Conservation (phyloP, 2,329 filamentous ascomycete genomes). For the Sporothrix humicola region DNA sequence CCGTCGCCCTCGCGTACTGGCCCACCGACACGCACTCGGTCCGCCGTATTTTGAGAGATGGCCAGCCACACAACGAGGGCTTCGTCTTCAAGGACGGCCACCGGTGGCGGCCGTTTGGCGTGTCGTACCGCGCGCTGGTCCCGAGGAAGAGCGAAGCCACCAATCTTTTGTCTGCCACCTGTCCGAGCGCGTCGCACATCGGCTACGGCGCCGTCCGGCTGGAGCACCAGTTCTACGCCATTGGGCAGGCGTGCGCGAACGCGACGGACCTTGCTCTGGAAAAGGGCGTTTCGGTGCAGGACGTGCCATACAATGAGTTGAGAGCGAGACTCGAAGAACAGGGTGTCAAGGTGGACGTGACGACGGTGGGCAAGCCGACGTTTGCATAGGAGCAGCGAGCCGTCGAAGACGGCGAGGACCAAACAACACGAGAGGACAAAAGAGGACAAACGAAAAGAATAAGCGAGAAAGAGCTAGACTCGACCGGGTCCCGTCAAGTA, state of each 20-base stretch:
- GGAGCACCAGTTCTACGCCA: constrained; percentile 28
- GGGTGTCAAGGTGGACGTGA: constrained; percentile 20
- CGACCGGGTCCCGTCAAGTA: neutral
- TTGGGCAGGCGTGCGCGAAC: constrained; percentile 29
- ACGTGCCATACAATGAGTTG: constrained; percentile 1
- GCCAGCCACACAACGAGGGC: constrained; percentile 27
- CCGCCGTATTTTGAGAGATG: constrained; percentile 25
- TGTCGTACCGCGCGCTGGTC: constrained; percentile 21
- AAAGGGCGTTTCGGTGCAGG: neutral
- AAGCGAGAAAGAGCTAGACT: neutral
- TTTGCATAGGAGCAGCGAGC: neutral
- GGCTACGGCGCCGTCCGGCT: constrained; percentile 29
- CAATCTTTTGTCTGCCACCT: constrained; percentile 20
- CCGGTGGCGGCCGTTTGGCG: constrained; percentile 28
- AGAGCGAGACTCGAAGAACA: neutral
- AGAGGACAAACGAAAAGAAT: neutral
- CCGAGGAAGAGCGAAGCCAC: constrained; percentile 4
- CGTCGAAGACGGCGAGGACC: too few relatives aligned
- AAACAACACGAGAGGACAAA: too few relatives aligned
- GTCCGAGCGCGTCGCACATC: constrained; percentile 26
- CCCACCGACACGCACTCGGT: constrained; percentile 28
- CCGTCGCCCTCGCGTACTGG: constrained; percentile 27
- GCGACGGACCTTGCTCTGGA: neutral
- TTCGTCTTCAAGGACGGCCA: constrained; percentile 29
- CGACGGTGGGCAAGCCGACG: neutral